A percentile compares a stretch with the other conserved stretches of the same genome.
phyloP scores from a whole-genome alignment of 1,284 basidiomycete species.

The Schizophyllum amplum region DNA sequence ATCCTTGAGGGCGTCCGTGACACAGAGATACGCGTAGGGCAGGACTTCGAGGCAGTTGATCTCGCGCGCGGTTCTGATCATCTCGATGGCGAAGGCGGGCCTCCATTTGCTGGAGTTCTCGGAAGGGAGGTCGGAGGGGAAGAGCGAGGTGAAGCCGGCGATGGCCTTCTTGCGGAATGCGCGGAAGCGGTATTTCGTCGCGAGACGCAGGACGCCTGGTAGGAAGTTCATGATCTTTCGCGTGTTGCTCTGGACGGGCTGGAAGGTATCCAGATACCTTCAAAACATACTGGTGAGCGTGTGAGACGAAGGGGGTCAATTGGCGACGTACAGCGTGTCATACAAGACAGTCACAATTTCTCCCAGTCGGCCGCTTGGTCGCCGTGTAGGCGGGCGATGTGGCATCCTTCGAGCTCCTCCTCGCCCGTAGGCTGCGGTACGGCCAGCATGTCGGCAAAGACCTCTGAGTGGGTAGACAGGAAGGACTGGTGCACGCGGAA shows the following conservation, averaged over 20 bases:
- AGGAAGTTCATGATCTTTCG: not conserved
- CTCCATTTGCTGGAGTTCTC: not conserved
- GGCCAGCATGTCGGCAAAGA: slow-evolving; percentile 4
- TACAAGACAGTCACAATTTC: slow-evolving; percentile 5
- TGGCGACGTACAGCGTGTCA: slow-evolving; percentile 4
- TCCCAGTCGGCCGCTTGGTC: slow-evolving; percentile 4
- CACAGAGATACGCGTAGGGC: not conserved
- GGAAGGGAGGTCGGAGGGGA: not conserved
- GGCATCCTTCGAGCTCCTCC: slow-evolving; percentile 2
- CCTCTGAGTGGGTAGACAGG: not conserved
- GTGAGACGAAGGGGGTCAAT: slow-evolving; percentile 2
- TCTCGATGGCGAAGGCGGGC: not conserved
- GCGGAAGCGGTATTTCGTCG: not conserved
- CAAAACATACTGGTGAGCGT: not conserved
- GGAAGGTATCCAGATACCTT: not conserved
- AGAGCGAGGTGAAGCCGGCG: not conserved
- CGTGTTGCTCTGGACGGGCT: not conserved
- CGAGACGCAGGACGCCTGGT: not conserved
- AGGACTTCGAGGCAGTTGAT: not conserved
- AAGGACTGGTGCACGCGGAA: slow-evolving; percentile 16
- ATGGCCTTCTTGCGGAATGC: not conserved
- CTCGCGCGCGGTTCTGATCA: not conserved
- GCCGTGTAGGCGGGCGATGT: not conserved
- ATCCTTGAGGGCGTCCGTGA: not conserved
- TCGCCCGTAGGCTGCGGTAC: slow-evolving; percentile 2